phyloP scores from a whole-genome alignment of 78 protist genomes.

The Speleostelium caveatum region DNA sequence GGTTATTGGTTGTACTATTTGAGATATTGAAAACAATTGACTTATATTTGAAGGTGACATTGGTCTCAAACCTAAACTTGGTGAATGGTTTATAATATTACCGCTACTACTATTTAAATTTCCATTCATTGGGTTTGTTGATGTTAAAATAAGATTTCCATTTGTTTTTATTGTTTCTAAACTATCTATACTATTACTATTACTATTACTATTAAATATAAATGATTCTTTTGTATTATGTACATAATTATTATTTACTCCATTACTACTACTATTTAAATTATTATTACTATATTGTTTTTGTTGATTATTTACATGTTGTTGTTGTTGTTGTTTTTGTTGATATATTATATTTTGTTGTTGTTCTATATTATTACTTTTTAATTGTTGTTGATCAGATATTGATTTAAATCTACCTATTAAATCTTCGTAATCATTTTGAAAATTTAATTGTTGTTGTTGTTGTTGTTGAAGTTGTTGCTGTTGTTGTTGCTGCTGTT shows the following conservation, averaged over 20 bases:
- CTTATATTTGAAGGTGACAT: slow-evolving; percentile 61
- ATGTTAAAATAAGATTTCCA: not conserved
- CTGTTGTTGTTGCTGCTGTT: slow-evolving; percentile 31
- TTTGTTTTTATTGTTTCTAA: too few relatives aligned
- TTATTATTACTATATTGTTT: not conserved
- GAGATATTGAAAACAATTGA: slow-evolving; percentile 42
- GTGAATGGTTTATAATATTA: slow-evolving; percentile 9
- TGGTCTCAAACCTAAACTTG: slow-evolving; percentile 40
- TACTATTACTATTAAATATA: slow-evolving; percentile 21
- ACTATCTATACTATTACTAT: slow-evolving; percentile 1
- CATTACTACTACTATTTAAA: slow-evolving; percentile 5
- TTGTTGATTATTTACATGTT: not conserved
- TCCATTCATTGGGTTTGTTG: not conserved
- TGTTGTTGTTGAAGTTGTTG: not conserved
- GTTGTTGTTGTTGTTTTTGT: slow-evolving; percentile 9
- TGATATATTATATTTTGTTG: not conserved
- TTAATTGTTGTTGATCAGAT: not conserved
- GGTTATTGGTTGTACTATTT: slow-evolving; percentile 19
- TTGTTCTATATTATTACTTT: slow-evolving; percentile 1
- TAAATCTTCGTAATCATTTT: not conserved
- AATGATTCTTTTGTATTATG: too few relatives aligned
- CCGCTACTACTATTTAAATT: slow-evolving; percentile 1
- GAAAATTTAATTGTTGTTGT: not conserved
- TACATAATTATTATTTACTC: slow-evolving; percentile 11
- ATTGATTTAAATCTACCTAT: not conserved